phyloP scores from a whole-genome alignment of 2,329 filamentous ascomycete species.

The Fusarium sp. region DNA sequence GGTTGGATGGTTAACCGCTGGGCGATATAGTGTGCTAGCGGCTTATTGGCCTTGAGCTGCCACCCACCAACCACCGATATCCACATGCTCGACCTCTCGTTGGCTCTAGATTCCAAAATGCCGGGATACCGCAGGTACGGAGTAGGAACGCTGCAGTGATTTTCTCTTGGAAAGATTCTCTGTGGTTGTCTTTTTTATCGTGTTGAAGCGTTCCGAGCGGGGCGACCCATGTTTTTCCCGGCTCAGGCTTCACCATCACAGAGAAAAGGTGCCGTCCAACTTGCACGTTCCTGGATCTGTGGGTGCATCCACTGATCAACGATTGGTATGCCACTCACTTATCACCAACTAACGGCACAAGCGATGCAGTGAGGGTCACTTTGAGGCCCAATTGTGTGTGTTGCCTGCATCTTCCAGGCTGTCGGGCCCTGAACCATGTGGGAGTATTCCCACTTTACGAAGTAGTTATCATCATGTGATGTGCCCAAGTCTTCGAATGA shows the following conservation, averaged over 20 bases:
- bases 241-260: conserved; percentile 12
- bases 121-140: conserved; percentile 19
- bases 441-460: conserved; percentile 2
- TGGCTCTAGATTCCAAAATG: conserved; percentile 22
- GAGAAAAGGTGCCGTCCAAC: conserved; percentile 15
- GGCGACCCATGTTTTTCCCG: conserved; percentile 26
- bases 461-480: conserved; percentile 37
- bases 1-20: conserved; percentile 62
- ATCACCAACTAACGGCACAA: conserved; percentile 20
- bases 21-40: conserved; percentile 39
- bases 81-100: conserved; percentile 33
- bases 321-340: conserved; percentile 19
- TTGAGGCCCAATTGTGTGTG: conserved; percentile 43
- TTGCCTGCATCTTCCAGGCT: conserved; percentile 32
- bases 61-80: conserved; percentile 37
- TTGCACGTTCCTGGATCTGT: conserved; percentile 35
- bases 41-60: conserved; percentile 42
- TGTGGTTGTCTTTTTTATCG: conserved; percentile 17
- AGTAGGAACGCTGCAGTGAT: conserved; percentile 11
- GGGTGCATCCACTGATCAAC: conserved; percentile 6
- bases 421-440: conserved; percentile 35
- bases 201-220: conserved; percentile 24
- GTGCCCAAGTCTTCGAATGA: conserved; percentile 36
- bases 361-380: conserved; percentile 21
- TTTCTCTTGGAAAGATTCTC: conserved; percentile 18